Percentiles rank a stretch among this genome's conserved stretches.
These are phyloP conservation scores for Byssochlamys sp. DNA, from an alignment of 2,329 filamentous ascomycete genomes.

Conservation along the genomic window DNA sequence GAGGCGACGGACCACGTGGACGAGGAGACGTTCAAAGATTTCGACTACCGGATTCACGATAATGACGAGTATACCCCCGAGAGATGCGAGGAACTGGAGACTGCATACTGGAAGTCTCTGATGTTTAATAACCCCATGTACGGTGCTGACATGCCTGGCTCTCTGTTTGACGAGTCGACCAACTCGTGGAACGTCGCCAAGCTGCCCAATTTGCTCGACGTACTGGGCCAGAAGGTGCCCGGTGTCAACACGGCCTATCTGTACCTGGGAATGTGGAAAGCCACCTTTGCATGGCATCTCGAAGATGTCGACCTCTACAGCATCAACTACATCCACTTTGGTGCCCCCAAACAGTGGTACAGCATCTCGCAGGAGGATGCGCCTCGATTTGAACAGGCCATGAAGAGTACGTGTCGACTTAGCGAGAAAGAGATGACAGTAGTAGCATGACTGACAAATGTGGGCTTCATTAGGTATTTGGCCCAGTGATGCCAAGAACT, in stretches of 20 bases:
- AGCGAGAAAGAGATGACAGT: background rate
- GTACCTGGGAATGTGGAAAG: constrained; percentile 99
- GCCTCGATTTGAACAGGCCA: constrained; percentile 81
- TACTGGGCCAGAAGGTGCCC: constrained; percentile 87
- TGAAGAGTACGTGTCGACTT: constrained; percentile 54
- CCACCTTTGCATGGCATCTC: constrained; percentile 96
- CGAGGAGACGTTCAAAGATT: constrained; percentile 79
- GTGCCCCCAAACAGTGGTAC: constrained; percentile 98
- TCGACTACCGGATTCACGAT: constrained; percentile 77
- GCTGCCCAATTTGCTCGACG: constrained; percentile 83
- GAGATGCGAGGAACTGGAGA: constrained; percentile 86
- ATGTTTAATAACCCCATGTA: constrained; percentile 93
- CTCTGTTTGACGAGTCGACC: constrained; percentile 77
- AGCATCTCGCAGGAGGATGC: constrained; percentile 95
- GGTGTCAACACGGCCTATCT: constrained; percentile 97
- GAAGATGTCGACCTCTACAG: constrained; percentile 98
- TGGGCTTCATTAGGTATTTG: constrained; percentile 50
- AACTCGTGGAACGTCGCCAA: constrained; percentile 90
- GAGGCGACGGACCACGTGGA: constrained; percentile 73
- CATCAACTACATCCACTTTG: constrained; percentile 99
- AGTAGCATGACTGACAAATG: constrained; percentile 6
- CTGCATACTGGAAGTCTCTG: constrained; percentile 92
- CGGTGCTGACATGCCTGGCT: constrained; percentile 91
- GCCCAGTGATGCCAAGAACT: constrained; percentile 89
- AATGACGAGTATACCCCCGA: constrained; percentile 82